phyloP scores from a whole-genome alignment of 108 stramenopile genomes.

The Stephanodiscus triporus region DNA sequence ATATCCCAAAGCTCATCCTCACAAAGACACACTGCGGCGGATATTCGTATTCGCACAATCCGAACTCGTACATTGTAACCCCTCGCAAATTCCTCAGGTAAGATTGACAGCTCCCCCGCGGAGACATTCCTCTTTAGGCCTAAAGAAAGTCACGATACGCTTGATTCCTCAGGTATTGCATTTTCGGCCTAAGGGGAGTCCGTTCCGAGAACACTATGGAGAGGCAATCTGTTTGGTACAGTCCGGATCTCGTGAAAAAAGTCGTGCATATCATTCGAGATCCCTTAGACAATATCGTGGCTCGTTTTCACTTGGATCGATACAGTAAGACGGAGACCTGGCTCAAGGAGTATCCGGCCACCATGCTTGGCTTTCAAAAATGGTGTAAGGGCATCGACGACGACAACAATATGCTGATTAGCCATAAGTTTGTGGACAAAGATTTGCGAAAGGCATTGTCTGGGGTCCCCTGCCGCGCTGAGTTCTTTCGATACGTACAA shows the following conservation, averaged over 20 bases:
- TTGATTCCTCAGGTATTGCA: conserved; percentile 34
- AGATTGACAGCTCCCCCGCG: too few relatives aligned
- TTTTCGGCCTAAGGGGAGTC: conserved; percentile 30
- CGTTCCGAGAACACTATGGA: conserved; percentile 3
- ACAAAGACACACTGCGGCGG: conserved; percentile 69
- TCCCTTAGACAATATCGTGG: conserved; percentile 51
- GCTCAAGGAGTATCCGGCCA: conserved; percentile 38
- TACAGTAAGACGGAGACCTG: conserved; percentile 26
- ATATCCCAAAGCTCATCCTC: conserved; percentile 44
- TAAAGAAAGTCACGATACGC: too few relatives aligned
- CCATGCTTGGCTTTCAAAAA: conserved; percentile 42
- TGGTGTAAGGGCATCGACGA: conserved; percentile 59
- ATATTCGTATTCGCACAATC: conserved; percentile 16
- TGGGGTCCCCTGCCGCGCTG: conserved; percentile 40
- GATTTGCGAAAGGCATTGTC: conserved; percentile 25
- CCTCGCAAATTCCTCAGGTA: conserved; percentile 32
- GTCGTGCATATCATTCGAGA: conserved; percentile 48
- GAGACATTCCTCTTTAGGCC: too few relatives aligned
- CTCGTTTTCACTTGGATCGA: conserved; percentile 51
- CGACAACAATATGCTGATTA: background rate
- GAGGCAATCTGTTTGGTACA: conserved; percentile 15
- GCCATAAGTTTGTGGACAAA: conserved; percentile 35
- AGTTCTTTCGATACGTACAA: conserved; percentile 43
- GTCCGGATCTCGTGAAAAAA: conserved; percentile 28
- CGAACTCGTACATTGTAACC: conserved; percentile 23